These are phyloP conservation scores for Picea engelmannii DNA, from an alignment of 83 land plant species.

Conservation along the genomic window DNA sequence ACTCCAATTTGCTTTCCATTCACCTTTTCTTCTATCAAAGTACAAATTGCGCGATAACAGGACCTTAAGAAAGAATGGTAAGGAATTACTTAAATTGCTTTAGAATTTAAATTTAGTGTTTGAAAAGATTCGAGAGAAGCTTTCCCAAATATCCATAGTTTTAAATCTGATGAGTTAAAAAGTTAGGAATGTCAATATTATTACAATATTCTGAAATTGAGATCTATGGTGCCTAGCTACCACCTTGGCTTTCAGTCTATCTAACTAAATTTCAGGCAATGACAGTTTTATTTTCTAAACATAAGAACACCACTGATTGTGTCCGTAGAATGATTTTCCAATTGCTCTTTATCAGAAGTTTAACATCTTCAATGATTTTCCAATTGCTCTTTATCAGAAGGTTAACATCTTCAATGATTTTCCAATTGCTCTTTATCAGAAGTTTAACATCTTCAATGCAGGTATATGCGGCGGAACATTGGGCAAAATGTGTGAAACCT, in stretches of 20 bases:
- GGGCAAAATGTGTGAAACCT: constrained; percentile 57
- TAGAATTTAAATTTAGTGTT: too few species aligned
- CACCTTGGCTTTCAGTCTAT: constrained; percentile 56
- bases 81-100: too few species aligned
- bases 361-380: neutral
- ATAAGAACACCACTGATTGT: too few species aligned
- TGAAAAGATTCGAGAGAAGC: too few species aligned
- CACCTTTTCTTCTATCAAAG: too few species aligned
- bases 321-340: neutral
- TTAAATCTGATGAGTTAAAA: too few species aligned
- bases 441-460: constrained; percentile 4
- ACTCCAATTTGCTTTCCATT: too few species aligned
- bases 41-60: too few species aligned
- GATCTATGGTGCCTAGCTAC: constrained; percentile 66
- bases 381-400: constrained; percentile 9
- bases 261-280: constrained; percentile 25
- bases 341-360: constrained; percentile 6
- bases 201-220: constrained; percentile 3
- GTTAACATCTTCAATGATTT: neutral
- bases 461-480: constrained; percentile 8
- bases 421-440: neutral
- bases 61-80: too few species aligned
- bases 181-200: too few species aligned
- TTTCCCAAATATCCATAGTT: too few species aligned
- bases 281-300: neutral